phyloP scores from a whole-genome alignment of 148 eudicot species.

The Tetragonia tetragonoides region DNA sequence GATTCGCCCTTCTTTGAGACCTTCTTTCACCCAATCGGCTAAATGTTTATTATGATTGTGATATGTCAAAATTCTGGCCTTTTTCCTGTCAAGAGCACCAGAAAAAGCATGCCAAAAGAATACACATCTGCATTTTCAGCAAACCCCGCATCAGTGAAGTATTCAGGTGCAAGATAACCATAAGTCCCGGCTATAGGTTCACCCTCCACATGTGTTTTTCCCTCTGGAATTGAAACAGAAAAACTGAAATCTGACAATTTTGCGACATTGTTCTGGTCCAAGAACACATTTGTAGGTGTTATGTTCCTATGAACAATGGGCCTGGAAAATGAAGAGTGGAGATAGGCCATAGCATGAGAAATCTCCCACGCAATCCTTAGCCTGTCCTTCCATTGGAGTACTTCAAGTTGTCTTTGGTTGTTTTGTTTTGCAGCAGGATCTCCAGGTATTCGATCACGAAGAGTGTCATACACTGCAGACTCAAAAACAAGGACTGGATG shows the following conservation, averaged over 20 bases:
- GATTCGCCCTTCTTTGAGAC: background rate
- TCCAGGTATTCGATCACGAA: background rate
- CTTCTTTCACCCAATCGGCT: background rate
- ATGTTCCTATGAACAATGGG: constrained; percentile 12
- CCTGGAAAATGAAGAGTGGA: constrained; percentile 6
- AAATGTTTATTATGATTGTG: background rate
- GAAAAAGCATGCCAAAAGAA: constrained; percentile 20
- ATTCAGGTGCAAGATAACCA: background rate
- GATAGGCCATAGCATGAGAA: constrained; percentile 9
- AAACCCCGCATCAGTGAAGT: background rate
- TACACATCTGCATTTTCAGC: constrained; percentile 15
- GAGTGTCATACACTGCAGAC: background rate
- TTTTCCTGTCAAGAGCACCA: constrained; percentile 21
- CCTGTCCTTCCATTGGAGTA: constrained; percentile 15
- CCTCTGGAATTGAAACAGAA: constrained; percentile 5
- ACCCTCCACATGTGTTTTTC: background rate
- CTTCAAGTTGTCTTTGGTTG: background rate
- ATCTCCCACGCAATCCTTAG: constrained; percentile 17
- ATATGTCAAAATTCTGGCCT: background rate
- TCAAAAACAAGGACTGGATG: constrained; percentile 11
- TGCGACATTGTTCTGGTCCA: background rate
- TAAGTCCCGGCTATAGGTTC: background rate
- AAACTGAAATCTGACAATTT: constrained; percentile 6
- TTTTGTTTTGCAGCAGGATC: background rate
- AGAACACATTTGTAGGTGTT: constrained; percentile 2